phyloP scores from a whole-genome alignment of 257 asterid genomes.

The Solanum piurae region DNA sequence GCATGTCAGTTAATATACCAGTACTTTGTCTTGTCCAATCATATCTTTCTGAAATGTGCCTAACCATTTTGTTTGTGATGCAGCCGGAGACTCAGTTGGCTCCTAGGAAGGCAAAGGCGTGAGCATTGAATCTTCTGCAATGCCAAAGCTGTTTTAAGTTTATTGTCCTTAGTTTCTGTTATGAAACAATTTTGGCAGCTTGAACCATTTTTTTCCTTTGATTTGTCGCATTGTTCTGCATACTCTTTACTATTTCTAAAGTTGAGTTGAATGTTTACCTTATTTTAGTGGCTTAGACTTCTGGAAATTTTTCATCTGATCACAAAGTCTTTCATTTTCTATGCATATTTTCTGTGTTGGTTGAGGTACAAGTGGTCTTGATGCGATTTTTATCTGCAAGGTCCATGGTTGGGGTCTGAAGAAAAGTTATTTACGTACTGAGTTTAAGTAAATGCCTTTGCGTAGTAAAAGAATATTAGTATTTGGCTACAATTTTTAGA shows the following conservation, averaged over 20 bases:
- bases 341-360: not conserved
- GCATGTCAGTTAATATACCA: not conserved
- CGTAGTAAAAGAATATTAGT: no score
- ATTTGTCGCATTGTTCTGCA: not conserved
- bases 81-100: slow-evolving; percentile 21
- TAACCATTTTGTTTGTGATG: not conserved
- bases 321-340: not conserved
- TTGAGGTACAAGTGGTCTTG: no score
- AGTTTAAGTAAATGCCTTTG: no score
- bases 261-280: not conserved
- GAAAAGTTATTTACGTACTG: no score
- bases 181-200: not conserved
- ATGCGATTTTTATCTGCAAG: not conserved
- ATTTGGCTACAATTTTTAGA: no score
- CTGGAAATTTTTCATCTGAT: not conserved
- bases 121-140: not conserved
- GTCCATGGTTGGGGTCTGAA: no score
- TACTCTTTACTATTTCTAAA: not conserved
- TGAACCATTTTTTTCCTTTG: not conserved
- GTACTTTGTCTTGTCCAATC: not conserved
- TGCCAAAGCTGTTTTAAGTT: not conserved
- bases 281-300: not conserved
- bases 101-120: slow-evolving; percentile 3
- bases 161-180: not conserved
- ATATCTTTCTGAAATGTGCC: not conserved